Conservation (phyloP, 495 filamentous ascomycete species). For the Hypomontagnella monticulosa region DNA sequence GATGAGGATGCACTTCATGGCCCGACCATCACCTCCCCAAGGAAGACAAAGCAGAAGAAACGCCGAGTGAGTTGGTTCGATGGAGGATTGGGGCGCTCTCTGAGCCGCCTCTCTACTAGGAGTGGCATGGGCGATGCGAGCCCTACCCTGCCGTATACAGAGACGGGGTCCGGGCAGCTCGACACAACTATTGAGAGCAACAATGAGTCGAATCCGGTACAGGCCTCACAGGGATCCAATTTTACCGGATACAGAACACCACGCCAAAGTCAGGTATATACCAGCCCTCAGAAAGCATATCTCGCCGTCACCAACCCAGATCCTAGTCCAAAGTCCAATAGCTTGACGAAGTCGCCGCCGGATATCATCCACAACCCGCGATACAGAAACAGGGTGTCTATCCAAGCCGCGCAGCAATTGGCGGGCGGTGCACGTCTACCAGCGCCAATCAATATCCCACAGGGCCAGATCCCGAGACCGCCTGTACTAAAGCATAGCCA, state of each 20-base stretch:
- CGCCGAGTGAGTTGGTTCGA: slow-evolving; percentile 40
- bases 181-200: slow-evolving; percentile 1
- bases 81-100: slow-evolving; percentile 32
- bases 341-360: slow-evolving; percentile 23
- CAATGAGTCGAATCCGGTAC: background rate
- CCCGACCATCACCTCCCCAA: slow-evolving; percentile 45
- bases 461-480: slow-evolving; percentile 22
- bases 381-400: slow-evolving; percentile 18
- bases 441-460: slow-evolving; percentile 21
- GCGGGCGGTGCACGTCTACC: slow-evolving; percentile 39
- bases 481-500: slow-evolving; percentile 40
- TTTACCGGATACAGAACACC: slow-evolving; percentile 15
- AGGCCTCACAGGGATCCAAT: background rate
- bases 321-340: slow-evolving; percentile 10
- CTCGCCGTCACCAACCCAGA: slow-evolving; percentile 8
- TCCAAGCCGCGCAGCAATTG: slow-evolving; percentile 39
- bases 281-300: slow-evolving; percentile 22
- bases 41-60: slow-evolving; percentile 24
- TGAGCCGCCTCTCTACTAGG: slow-evolving; percentile 40
- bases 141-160: slow-evolving; percentile 43
- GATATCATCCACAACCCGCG: slow-evolving; percentile 33
- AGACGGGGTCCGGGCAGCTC: background rate
- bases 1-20: slow-evolving; percentile 56
- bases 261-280: slow-evolving; percentile 13
- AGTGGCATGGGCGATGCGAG: slow-evolving; percentile 37